Evolutionary conservation across 1,284 basidiomycete species (phyloP), one percentile per base, ranked within the genome.

Genomic region (Rhodotorula sp.): DNA sequence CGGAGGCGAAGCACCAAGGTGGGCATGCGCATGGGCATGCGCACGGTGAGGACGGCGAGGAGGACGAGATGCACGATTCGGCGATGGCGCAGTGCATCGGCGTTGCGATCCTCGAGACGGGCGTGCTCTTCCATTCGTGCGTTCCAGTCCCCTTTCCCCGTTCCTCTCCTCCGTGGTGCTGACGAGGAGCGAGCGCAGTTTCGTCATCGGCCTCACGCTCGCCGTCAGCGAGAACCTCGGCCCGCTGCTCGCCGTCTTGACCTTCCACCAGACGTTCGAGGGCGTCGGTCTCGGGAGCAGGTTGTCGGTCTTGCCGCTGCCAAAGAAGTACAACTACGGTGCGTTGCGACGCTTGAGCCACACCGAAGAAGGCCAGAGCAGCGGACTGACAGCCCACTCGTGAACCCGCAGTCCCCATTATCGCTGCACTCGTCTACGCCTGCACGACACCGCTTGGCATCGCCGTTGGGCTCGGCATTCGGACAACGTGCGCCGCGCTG

Each of bases 191-290:
- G 4, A 9, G 64, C 70, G 69, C 66, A 81, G 82, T 79, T 80
- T 97, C 55, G 87, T 99, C 76, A 94, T 99, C 77, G 96, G 96
- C 1, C 84, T 99, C 36, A 98, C 96, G 0, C 88, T 99, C 59
- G 94, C 94, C 32, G 92, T 96, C 46, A 88, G 91, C 78, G 82
- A 86, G 37, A 80, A 87, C 61, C 98, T 99, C 83, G 90, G 87
- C 74, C 83, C 91, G 21, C 87, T 99, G 32, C 95, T 98, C 80
- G 84, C 94, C 72, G 95, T 98, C 70, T 83, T 98, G 75, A 84
- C 96, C 80, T 97, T 83, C 77, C 79, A 82, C 78, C 73, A 79
- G 61, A 59, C 87, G 66, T 96, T 96, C 78, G 94, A 97, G 81
- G 94, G 93, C 37, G 87, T 96, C 61, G 94, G 92, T 82, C 84